Evolutionary conservation across 306 rosid genomes (phyloP).

Genomic region (Castanea mollissima): DNA sequence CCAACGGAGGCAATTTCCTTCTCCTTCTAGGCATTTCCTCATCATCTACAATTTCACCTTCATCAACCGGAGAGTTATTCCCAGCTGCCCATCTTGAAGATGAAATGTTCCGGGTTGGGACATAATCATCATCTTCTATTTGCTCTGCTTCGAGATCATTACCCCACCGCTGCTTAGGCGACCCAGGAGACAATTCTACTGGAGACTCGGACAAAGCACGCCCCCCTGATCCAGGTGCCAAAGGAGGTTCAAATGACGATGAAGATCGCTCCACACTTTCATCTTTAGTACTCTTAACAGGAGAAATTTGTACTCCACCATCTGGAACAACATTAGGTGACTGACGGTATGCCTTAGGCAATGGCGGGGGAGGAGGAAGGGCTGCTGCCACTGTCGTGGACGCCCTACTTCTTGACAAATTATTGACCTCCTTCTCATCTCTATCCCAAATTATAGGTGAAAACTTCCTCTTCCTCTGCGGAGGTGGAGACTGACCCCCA

Average conservation of each 20-base stretch:
- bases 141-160: constrained; percentile 49
- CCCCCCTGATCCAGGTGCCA: constrained; percentile 24
- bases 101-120: constrained; percentile 70
- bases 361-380: constrained; percentile 53
- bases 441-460: constrained; percentile 95
- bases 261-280: constrained; percentile 26
- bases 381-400: constrained; percentile 20
- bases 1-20: constrained; percentile 46
- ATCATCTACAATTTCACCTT: constrained; percentile 66
- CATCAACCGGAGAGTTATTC: constrained; percentile 80
- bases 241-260: constrained; percentile 22
- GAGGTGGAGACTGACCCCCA: constrained; percentile 33
- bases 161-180: constrained; percentile 36
- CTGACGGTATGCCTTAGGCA: constrained; percentile 44
- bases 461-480: constrained; percentile 80
- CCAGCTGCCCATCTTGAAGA: constrained; percentile 99
- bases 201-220: constrained; percentile 29
- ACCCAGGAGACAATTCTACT: constrained; percentile 26
- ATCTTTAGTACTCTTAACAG: constrained; percentile 28
- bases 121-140: constrained; percentile 63
- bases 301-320: constrained; percentile 43
- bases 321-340: constrained; percentile 42
- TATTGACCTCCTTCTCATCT: constrained; percentile 58
- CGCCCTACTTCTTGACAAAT: constrained; percentile 42
- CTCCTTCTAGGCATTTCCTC: constrained; percentile 56